Evolutionary conservation across 352 stramenopile genomes (phyloP).

Genomic region (Globisporangium paroecandrum): DNA sequence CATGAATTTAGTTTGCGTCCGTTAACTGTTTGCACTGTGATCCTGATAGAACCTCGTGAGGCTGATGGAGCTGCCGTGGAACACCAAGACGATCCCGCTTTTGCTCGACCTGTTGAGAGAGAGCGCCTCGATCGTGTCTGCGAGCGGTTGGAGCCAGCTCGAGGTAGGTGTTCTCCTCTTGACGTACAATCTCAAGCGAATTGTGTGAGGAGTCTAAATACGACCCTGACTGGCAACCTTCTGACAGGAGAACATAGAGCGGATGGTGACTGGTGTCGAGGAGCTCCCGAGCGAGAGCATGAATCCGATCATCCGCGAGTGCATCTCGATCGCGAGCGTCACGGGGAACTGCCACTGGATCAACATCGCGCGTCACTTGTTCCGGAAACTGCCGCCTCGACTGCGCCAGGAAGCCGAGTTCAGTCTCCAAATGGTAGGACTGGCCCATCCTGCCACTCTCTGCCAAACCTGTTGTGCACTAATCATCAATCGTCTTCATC

Average conservation of each 20-base stretch:
- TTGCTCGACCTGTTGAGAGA: conserved; percentile 62
- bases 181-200: not conserved
- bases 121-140: conserved; percentile 37
- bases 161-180: conserved; percentile 28
- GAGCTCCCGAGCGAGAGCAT: conserved; percentile 42
- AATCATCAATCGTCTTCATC: not conserved
- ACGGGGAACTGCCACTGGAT: conserved; percentile 49
- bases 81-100: conserved; percentile 39
- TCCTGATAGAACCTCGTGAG: conserved; percentile 43
- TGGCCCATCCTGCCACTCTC: not conserved
- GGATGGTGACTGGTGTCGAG: conserved; percentile 36
- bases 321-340: conserved; percentile 46
- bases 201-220: not conserved
- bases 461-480: not conserved
- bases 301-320: conserved; percentile 66
- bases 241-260: conserved; percentile 39
- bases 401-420: conserved; percentile 71
- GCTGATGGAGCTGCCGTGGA: conserved; percentile 71
- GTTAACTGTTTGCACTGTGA: not conserved
- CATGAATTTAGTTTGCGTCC: not conserved
- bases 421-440: conserved; percentile 68
- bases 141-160: conserved; percentile 47
- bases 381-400: conserved; percentile 48
- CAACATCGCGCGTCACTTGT: conserved; percentile 40
- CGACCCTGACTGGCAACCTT: not conserved